Conservation (phyloP, 176 grass and related monocot genomes). For the Bonia amplexicaulis region DNA sequence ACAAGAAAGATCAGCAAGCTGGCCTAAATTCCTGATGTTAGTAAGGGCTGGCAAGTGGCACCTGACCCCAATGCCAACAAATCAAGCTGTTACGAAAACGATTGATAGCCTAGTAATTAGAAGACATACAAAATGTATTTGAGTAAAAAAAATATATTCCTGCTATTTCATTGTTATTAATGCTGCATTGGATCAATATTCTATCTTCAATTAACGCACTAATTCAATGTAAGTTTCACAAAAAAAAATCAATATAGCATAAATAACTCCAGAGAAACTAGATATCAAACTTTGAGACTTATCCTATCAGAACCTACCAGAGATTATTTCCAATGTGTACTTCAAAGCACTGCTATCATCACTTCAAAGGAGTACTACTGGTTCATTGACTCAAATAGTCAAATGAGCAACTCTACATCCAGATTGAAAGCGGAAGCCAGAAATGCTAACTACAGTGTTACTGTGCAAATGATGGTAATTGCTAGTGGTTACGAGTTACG, state of each 20-base stretch:
- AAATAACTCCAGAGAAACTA: not conserved
- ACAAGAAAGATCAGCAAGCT: conserved; percentile 2
- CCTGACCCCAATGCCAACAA: not conserved
- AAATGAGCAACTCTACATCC: not conserved
- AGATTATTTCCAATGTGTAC: not conserved
- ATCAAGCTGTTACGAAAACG: not conserved
- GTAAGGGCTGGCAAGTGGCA: not conserved
- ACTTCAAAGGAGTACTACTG: not conserved
- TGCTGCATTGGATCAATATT: not conserved
- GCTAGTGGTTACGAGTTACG: too few relatives aligned
- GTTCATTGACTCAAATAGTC: not conserved
- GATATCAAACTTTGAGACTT: not conserved
- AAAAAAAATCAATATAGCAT: not conserved
- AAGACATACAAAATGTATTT: not conserved
- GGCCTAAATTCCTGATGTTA: not conserved
- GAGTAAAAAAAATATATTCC: not conserved
- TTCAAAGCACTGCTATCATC: not conserved
- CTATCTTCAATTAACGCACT: not conserved
- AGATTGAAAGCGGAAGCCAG: not conserved
- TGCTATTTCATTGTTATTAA: not conserved
- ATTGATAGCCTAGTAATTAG: not conserved
- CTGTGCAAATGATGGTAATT: too few relatives aligned
- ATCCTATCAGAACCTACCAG: not conserved
- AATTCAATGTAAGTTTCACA: too few relatives aligned
- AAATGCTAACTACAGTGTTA: not conserved